phyloP scores from a whole-genome alignment of 768 basidiomycete species.

The Rhodotorula babjevae region DNA sequence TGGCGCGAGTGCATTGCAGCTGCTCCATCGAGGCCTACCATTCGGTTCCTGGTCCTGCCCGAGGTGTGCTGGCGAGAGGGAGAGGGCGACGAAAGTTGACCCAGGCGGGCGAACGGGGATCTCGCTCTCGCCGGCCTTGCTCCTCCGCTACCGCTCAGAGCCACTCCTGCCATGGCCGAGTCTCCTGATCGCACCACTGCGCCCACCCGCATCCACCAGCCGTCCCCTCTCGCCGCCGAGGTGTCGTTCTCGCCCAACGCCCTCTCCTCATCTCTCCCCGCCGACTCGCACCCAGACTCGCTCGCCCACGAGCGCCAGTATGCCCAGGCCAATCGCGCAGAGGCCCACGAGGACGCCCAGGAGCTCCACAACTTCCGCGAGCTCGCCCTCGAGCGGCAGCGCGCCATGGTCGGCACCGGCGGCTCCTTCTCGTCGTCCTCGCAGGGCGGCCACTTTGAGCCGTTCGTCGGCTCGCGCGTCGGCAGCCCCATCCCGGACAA shows the following conservation, averaged over 20 bases:
- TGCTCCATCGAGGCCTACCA: too few species aligned
- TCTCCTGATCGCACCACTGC: background rate
- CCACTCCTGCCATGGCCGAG: background rate
- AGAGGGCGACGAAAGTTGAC: background rate
- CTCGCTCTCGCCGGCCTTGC: background rate
- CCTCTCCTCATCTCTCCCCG: background rate
- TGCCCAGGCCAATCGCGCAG: background rate
- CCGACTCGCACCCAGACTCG: background rate
- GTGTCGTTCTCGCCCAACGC: background rate
- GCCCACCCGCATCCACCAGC: slow-evolving; percentile 1
- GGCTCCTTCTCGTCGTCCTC: background rate
- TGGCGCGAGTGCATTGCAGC: too few species aligned
- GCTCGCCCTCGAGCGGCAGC: slow-evolving; percentile 22
- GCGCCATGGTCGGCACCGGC: background rate
- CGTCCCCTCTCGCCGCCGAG: slow-evolving; percentile 12
- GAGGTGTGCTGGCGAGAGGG: too few species aligned
- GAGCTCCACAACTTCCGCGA: slow-evolving; percentile 17
- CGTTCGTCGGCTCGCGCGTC: slow-evolving; percentile 29
- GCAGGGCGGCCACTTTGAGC: slow-evolving; percentile 17
- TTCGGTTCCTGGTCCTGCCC: too few species aligned
- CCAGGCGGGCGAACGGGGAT: background rate
- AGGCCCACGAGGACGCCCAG: slow-evolving; percentile 10
- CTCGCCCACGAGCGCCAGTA: slow-evolving; percentile 10
- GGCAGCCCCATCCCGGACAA: slow-evolving; percentile 40
- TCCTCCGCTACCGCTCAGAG: background rate